These are phyloP conservation scores for Exutisphaerella laricina DNA, from an alignment of 2,329 filamentous ascomycete species.

Conservation along the genomic window DNA sequence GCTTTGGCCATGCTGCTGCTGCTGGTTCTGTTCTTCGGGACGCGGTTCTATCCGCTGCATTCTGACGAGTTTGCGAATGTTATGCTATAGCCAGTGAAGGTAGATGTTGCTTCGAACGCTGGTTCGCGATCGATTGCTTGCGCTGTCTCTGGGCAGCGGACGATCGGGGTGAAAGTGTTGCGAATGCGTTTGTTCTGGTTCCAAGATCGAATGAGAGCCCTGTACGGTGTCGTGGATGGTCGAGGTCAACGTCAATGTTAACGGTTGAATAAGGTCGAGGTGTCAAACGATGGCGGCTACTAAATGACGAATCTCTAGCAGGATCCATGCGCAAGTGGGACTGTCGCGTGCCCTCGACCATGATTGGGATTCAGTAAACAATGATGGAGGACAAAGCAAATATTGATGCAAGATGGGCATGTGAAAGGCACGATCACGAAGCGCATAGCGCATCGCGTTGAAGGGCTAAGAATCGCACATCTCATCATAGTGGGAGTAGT, in stretches of 20 bases:
- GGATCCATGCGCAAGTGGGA: too few species aligned
- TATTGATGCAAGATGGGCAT: not conserved
- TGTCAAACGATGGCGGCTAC: not conserved
- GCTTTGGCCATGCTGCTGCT: constrained; percentile 2
- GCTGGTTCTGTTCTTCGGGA: constrained; percentile 12
- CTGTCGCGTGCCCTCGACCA: constrained; percentile 1
- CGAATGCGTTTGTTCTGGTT: not conserved
- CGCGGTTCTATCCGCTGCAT: constrained; percentile 32
- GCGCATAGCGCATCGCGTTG: too few species aligned
- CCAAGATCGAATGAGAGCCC: not conserved
- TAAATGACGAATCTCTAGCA: not conserved
- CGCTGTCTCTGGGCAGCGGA: constrained; percentile 1
- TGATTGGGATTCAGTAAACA: not conserved
- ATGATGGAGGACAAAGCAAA: too few species aligned
- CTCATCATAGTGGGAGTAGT: too few species aligned
- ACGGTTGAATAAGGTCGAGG: too few species aligned
- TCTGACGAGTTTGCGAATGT: constrained; percentile 12
- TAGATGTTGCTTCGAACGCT: not conserved
- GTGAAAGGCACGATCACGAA: constrained; percentile 1
- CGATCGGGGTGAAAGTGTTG: not conserved
- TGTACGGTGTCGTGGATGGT: not conserved
- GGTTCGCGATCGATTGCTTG: not conserved
- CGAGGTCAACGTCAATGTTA: not conserved
- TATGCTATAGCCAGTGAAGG: not conserved
- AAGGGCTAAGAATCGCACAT: too few species aligned